Percentiles rank a stretch among this genome's conserved stretches.
These are phyloP conservation scores for Bacidia gigantensis DNA, from an alignment of 495 filamentous ascomycete species.

Conservation along the genomic window DNA sequence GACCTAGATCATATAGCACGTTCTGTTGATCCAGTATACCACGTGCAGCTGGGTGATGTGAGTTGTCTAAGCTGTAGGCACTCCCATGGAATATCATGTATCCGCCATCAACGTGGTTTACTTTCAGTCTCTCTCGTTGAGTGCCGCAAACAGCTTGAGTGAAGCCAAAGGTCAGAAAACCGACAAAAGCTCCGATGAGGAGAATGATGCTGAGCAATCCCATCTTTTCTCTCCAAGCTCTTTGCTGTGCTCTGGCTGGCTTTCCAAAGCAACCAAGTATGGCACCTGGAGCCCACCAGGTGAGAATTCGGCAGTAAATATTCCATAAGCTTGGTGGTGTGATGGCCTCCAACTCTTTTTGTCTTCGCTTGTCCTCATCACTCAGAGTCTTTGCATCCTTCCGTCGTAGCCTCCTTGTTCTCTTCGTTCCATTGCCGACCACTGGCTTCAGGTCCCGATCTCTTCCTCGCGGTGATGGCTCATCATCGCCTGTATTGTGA, in stretches of 20 bases:
- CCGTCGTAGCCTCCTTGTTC: conserved; percentile 33
- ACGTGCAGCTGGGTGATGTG: conserved; percentile 58
- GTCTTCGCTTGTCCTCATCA: conserved; percentile 47
- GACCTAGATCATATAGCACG: conserved; percentile 76
- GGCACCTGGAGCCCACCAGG: conserved; percentile 87
- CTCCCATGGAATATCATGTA: conserved; percentile 95
- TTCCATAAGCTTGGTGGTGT: conserved; percentile 83
- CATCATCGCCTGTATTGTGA: conserved; percentile 23
- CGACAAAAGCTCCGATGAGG: conserved; percentile 75
- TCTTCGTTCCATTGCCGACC: conserved; percentile 19
- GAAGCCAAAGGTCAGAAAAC: conserved; percentile 95
- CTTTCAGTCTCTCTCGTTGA: conserved; percentile 52
- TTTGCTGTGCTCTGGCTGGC: conserved; percentile 72
- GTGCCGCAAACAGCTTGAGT: conserved; percentile 71
- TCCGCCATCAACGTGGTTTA: conserved; percentile 63
- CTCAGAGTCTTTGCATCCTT: conserved; percentile 34
- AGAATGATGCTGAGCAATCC: conserved; percentile 89
- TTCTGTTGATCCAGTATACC: conserved; percentile 61
- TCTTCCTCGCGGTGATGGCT: conserved; percentile 37
- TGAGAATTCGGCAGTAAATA: conserved; percentile 83
- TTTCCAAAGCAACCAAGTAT: conserved; percentile 75
- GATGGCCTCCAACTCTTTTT: conserved; percentile 53
- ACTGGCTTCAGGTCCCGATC: conserved; percentile 19
- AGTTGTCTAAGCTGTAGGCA: conserved; percentile 68
- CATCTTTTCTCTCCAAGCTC: conserved; percentile 98